Conservation (phyloP, 768 basidiomycete species). For the Cubamyces lactineus region DNA sequence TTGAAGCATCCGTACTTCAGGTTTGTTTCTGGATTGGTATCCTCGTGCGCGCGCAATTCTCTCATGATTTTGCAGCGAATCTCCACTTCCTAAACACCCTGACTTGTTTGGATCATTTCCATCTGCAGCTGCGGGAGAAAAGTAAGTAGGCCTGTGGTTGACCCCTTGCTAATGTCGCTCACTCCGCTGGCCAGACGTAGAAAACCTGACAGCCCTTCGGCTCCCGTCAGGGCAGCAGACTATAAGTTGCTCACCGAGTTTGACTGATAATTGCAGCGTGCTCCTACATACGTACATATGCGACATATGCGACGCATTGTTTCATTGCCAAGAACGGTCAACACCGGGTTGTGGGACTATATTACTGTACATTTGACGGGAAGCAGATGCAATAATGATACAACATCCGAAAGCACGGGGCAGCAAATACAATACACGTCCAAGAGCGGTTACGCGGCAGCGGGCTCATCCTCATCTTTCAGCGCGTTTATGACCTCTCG, state of each 20-base stretch:
- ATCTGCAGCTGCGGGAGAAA: slow-evolving; percentile 94
- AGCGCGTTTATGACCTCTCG: slow-evolving; percentile 44
- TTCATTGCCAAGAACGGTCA: not conserved
- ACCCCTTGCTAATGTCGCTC: not conserved
- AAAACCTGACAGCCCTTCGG: slow-evolving; percentile 80
- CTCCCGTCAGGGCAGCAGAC: slow-evolving; percentile 72
- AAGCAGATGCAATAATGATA: slow-evolving; percentile 6
- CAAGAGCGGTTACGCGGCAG: not conserved
- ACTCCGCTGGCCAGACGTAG: slow-evolving; percentile 55
- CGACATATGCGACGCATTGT: no score
- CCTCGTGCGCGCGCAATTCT: not conserved
- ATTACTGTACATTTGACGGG: not conserved
- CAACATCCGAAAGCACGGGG: not conserved
- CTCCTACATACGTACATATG: not conserved
- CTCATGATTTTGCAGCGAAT: slow-evolving; percentile 59
- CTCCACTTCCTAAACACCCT: slow-evolving; percentile 93
- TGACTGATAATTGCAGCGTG: slow-evolving; percentile 38
- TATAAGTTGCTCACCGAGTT: slow-evolving; percentile 69
- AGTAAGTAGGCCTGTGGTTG: slow-evolving; percentile 52
- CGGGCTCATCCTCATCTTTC: slow-evolving; percentile 27
- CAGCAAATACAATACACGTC: not conserved
- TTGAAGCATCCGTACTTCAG: slow-evolving; percentile 89
- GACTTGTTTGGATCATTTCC: slow-evolving; percentile 96
- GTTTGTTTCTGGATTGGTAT: slow-evolving; percentile 49
- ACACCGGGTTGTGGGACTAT: not conserved